Evolutionary conservation across 164 flowering plant genomes (phyloP), one percentile per base, ranked within the genome.

Genomic region (Houttuynia cordata): DNA sequence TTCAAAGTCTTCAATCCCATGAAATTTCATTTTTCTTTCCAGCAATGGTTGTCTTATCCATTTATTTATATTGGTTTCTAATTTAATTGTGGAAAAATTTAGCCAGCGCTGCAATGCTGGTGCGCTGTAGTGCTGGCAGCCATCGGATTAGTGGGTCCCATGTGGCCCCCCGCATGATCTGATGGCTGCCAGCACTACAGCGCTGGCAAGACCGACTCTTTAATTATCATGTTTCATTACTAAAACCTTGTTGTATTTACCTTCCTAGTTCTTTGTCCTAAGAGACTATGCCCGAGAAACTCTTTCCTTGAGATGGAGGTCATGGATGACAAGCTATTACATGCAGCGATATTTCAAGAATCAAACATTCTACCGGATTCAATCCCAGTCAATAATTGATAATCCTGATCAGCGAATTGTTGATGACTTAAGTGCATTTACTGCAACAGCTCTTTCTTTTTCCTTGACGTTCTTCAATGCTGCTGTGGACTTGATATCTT

Each of bases 321-420:
- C 97, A 63, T 90, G 99, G 99, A 90, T 93, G 97, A 93, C 97
- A 41, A 76, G 72, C 66, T 83, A 76, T 77, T 93, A 90, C 76
- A 81, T 93, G 88, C 80, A 90, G 18, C 94, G 97, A 62, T 93
- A 90, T 76, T 77, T 90, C 30, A 76, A 74, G 72, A 75, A 88
- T 64, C 85, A 62, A 62, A 80, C 84, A 3, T 93, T 93, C 68
- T 93, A 90, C 79, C 85, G 73, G 73, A 87, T 93, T 59, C 99
- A 93, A 61, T 90, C 99, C 22, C 94, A 83, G 45, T 84, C 97
- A 41, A 82, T 84, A 22, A 81, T 93, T 60, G 99, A 93, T 67
- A 93, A 93, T 73, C 99, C 99, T 60, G 99, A 90, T 67, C 99
- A 93, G 74, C 83, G 99, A 47, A 88, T 93, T 71, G 99, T 93